phyloP scores from a whole-genome alignment of 352 stramenopile genomes.

The Elongisporangium senticosum region DNA sequence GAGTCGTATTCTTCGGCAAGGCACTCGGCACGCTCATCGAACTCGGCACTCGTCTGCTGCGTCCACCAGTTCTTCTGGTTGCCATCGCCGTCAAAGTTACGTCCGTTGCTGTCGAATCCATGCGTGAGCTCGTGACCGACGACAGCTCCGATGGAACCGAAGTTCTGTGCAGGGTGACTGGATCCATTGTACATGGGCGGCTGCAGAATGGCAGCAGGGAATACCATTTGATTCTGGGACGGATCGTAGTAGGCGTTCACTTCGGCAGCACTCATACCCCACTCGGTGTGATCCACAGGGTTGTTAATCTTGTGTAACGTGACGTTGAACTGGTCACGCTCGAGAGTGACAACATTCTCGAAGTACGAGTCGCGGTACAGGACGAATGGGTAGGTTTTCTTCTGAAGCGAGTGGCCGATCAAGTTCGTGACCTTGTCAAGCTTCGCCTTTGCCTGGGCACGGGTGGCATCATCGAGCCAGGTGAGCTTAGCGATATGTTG shows the following conservation, averaged over 20 bases:
- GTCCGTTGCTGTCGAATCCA: conserved; percentile 89
- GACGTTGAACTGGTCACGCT: conserved; percentile 16
- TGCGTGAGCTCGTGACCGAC: conserved; percentile 94
- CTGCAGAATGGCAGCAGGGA: conserved; percentile 92
- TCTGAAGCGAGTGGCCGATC: conserved; percentile 30
- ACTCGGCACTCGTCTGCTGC: conserved; percentile 58
- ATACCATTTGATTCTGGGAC: conserved; percentile 87
- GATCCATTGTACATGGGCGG: conserved; percentile 85
- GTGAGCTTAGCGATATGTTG: conserved; percentile 77
- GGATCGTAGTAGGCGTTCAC: conserved; percentile 86
- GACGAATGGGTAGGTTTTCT: conserved; percentile 24
- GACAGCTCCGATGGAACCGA: conserved; percentile 86
- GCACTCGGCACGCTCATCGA: conserved; percentile 47
- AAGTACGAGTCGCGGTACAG: conserved; percentile 35
- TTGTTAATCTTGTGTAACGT: conserved; percentile 25
- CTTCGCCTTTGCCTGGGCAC: conserved; percentile 72
- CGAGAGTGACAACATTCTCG: conserved; percentile 38
- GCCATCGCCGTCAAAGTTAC: conserved; percentile 79
- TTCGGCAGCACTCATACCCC: conserved; percentile 85
- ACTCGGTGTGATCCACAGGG: conserved; percentile 54
- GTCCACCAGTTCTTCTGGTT: conserved; percentile 92
- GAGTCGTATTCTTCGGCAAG: conserved; percentile 47
- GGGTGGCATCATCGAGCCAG: conserved; percentile 86
- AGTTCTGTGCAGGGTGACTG: conserved; percentile 84
- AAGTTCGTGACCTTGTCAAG: conserved; percentile 39